A percentile compares a stretch with the other conserved stretches of the same genome.
phyloP scores from a whole-genome alignment of 2,329 filamentous ascomycete species.

The Scytalidium lignicola region DNA sequence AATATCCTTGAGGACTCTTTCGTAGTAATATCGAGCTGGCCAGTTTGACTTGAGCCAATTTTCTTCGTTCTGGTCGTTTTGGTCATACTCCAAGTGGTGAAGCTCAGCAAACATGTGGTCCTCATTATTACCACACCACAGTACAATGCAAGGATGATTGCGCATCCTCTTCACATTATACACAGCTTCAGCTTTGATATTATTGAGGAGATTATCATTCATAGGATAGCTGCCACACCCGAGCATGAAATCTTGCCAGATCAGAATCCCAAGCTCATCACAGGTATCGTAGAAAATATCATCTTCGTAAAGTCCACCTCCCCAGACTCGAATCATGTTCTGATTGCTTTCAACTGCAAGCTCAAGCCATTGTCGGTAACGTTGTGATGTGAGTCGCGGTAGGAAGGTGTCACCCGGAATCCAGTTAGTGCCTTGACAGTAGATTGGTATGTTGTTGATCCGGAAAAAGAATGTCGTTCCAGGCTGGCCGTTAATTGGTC shows the following conservation, averaged over 20 bases:
- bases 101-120: conserved; percentile 51
- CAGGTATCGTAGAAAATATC: conserved; percentile 69
- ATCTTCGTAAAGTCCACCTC: conserved; percentile 72
- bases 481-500: conserved; percentile 35
- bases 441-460: conserved; percentile 58
- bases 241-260: conserved; percentile 85
- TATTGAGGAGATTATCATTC: conserved; percentile 51
- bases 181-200: conserved; percentile 52
- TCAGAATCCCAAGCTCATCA: conserved; percentile 69
- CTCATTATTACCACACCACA: conserved; percentile 72
- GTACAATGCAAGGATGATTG: conserved; percentile 67
- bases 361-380: conserved; percentile 54
- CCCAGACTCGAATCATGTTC: conserved; percentile 61
- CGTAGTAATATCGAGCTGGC: conserved; percentile 34
- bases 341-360: conserved; percentile 55
- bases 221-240: conserved; percentile 70
- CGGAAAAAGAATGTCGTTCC: conserved; percentile 60
- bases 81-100: conserved; percentile 1
- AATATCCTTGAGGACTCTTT: conserved; percentile 90
- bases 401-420: conserved; percentile 58
- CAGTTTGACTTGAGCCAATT: not conserved
- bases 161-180: conserved; percentile 65
- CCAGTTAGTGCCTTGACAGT: conserved; percentile 61
- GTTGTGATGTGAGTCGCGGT: conserved; percentile 45
- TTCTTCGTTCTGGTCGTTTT: conserved; percentile 1